Conservation (phyloP, 768 basidiomycete species). For the Collybiopsis confluens region DNA sequence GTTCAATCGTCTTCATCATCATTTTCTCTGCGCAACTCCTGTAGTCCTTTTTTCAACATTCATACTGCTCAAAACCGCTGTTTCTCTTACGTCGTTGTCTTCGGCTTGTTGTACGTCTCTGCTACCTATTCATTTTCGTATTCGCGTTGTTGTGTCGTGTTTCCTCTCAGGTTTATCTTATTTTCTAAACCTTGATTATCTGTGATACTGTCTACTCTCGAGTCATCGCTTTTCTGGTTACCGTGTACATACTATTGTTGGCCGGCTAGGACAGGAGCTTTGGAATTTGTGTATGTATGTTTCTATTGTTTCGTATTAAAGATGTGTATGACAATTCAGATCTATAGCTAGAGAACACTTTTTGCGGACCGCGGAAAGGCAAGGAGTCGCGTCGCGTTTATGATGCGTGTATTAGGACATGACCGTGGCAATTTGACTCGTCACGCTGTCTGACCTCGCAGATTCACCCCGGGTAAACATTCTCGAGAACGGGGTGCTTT, state of each 20-base stretch:
- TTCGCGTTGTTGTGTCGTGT: neutral
- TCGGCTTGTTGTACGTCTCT: neutral
- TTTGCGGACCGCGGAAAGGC: no score
- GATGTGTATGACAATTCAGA: no score
- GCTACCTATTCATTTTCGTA: neutral
- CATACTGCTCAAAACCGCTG: neutral
- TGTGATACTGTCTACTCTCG: neutral
- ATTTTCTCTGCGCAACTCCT: neutral
- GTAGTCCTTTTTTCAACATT: neutral
- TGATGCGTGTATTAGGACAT: no score
- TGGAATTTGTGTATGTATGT: no score
- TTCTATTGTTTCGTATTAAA: no score
- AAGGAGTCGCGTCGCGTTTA: no score
- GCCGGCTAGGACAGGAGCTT: no score
- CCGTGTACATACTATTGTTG: neutral
- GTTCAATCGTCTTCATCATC: neutral
- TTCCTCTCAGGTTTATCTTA: conserved; percentile 1
- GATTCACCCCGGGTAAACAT: no score
- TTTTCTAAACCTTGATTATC: neutral
- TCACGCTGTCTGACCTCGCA: no score
- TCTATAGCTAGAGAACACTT: no score
- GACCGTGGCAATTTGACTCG: no score
- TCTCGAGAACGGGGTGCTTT: no score
- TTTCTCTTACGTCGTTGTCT: neutral
- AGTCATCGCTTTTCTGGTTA: neutral